phyloP scores from a whole-genome alignment of 2,329 filamentous ascomycete genomes.

The Trichophyton rubrum region DNA sequence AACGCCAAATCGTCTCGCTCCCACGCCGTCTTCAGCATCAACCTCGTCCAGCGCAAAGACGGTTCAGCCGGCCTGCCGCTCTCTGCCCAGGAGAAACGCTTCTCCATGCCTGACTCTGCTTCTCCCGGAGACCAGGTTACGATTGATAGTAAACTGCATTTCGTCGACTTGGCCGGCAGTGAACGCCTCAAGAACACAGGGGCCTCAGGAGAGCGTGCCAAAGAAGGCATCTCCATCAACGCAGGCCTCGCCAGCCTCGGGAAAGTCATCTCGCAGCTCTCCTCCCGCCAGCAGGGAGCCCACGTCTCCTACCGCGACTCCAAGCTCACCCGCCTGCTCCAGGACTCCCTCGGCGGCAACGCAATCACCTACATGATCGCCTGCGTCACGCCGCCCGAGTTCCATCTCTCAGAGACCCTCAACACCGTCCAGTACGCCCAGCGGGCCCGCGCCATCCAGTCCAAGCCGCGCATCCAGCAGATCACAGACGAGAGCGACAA shows the following conservation, averaged over 20 bases:
- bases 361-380: conserved; percentile 99
- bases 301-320: conserved; percentile 98
- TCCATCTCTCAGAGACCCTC: conserved; percentile 91
- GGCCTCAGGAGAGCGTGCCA: conserved; percentile 84
- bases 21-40: conserved; percentile 92
- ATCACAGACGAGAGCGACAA: conserved; percentile 81
- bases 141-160: conserved; percentile 95
- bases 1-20: conserved; percentile 97
- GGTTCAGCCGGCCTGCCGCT: conserved; percentile 32
- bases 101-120: conserved; percentile 73
- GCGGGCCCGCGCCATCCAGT: conserved; percentile 89
- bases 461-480: conserved; percentile 91
- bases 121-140: conserved; percentile 49
- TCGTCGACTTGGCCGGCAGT: conserved; percentile 93
- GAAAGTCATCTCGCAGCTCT: conserved; percentile 96
- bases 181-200: conserved; percentile 95
- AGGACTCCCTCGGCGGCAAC: conserved; percentile 92
- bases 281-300: conserved; percentile 70
- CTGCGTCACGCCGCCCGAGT: conserved; percentile 91
- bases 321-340: conserved; percentile 84
- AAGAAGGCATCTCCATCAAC: conserved; percentile 96
- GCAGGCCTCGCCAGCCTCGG: conserved; percentile 86
- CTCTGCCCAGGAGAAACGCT: conserved; percentile 62
- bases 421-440: conserved; percentile 98
- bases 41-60: conserved; percentile 69